phyloP scores from a whole-genome alignment of 2,329 filamentous ascomycete genomes.

The Nemania abortiva region DNA sequence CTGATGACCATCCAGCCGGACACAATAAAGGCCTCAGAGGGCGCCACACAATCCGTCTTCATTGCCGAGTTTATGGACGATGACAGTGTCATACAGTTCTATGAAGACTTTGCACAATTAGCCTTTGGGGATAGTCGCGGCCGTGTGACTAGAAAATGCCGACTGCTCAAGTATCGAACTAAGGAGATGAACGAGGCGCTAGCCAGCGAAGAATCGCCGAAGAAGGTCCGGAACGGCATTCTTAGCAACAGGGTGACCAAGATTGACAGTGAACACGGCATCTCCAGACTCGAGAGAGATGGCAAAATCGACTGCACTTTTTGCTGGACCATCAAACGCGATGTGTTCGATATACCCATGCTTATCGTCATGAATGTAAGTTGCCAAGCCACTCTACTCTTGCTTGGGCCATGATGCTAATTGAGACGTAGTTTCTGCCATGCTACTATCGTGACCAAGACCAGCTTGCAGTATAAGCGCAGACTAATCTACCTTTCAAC shows the following conservation, averaged over 20 bases:
- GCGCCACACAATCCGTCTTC: slow-evolving; percentile 81
- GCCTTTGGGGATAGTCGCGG: slow-evolving; percentile 93
- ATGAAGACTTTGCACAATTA: slow-evolving; percentile 92
- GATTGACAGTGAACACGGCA: slow-evolving; percentile 80
- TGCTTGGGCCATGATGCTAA: slow-evolving; percentile 38
- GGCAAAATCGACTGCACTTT: slow-evolving; percentile 95
- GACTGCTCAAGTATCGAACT: slow-evolving; percentile 89
- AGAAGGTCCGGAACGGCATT: slow-evolving; percentile 62
- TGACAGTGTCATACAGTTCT: slow-evolving; percentile 92
- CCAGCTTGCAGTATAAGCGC: slow-evolving; percentile 64
- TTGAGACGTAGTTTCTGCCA: slow-evolving; percentile 64
- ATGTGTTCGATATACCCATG: slow-evolving; percentile 99
- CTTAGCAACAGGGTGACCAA: slow-evolving; percentile 70
- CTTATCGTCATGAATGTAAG: slow-evolving; percentile 98
- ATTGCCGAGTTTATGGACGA: slow-evolving; percentile 93
- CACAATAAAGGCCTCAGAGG: slow-evolving; percentile 56
- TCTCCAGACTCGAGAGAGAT: slow-evolving; percentile 84
- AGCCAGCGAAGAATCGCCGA: slow-evolving; percentile 57
- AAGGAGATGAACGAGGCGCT: slow-evolving; percentile 66
- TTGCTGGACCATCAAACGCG: slow-evolving; percentile 96
- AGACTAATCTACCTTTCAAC: slow-evolving; percentile 1
- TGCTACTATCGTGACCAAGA: slow-evolving; percentile 71
- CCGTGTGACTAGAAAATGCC: slow-evolving; percentile 84
- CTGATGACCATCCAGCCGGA: slow-evolving; percentile 60
- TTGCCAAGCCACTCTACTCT: slow-evolving; percentile 46